Percentiles rank a stretch among this genome's conserved stretches.
Conservation (phyloP, 345 rosid species). For the Eucalyptus marginata region DNA sequence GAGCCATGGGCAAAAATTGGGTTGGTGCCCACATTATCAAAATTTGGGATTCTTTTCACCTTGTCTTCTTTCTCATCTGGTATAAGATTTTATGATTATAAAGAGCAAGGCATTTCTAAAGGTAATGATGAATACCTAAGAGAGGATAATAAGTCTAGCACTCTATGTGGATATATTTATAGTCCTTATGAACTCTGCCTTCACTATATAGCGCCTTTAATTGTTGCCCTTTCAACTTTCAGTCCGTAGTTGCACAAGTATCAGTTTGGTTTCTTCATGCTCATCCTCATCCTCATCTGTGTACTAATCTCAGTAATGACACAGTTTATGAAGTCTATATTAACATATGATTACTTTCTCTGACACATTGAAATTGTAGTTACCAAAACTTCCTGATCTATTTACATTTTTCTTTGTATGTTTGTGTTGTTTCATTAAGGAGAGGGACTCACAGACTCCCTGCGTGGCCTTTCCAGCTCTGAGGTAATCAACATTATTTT, state of each 20-base stretch:
- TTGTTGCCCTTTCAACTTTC: background rate
- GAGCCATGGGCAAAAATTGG: background rate
- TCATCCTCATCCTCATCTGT: background rate
- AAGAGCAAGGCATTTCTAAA: background rate
- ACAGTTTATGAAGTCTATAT: background rate
- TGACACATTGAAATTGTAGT: background rate
- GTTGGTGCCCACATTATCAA: background rate
- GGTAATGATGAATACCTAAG: background rate
- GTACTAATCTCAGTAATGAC: background rate
- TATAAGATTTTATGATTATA: background rate
- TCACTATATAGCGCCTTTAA: background rate
- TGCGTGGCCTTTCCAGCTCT: constrained; percentile 64
- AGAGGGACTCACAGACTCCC: constrained; percentile 83
- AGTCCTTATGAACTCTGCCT: background rate
- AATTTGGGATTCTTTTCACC: background rate
- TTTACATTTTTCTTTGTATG: background rate
- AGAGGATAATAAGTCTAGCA: background rate
- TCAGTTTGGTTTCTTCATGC: background rate
- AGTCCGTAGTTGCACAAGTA: background rate
- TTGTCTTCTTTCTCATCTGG: background rate
- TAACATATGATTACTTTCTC: background rate
- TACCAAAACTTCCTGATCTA: background rate
- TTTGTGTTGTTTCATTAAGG: constrained; percentile 27
- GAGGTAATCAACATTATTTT: constrained; percentile 33
- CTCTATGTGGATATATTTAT: background rate